Evolutionary conservation across 805 yeast species (phyloP).

Genomic region (Saitoella complicata): DNA sequence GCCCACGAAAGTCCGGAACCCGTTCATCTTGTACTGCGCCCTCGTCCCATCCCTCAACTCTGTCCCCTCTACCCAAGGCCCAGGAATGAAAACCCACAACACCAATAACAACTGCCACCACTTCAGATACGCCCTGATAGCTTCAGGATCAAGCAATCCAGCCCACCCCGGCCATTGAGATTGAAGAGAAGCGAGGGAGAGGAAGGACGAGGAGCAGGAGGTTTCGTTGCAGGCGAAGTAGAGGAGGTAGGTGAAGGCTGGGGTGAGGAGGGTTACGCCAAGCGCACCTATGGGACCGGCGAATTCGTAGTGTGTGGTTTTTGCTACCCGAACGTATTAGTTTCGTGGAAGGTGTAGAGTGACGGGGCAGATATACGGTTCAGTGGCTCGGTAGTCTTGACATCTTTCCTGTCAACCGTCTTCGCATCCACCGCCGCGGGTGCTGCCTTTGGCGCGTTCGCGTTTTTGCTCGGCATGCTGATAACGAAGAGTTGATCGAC

Average conservation of each 20-base stretch:
- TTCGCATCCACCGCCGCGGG: too few relatives aligned
- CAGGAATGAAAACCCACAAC: neutral
- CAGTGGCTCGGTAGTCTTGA: too few relatives aligned
- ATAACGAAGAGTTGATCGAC: too few relatives aligned
- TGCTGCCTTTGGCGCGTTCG: too few relatives aligned
- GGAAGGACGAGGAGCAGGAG: conserved; percentile 19
- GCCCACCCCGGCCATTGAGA: neutral
- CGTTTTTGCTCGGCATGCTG: too few relatives aligned
- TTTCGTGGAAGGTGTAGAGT: too few relatives aligned
- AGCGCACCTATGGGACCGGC: conserved; percentile 61
- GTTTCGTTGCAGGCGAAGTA: conserved; percentile 44
- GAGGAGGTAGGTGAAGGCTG: conserved; percentile 40
- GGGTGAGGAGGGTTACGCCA: conserved; percentile 46
- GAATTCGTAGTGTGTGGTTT: conserved; percentile 55
- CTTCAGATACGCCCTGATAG: neutral
- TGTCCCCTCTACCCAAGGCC: neutral
- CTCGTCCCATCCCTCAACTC: neutral
- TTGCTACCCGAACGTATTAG: too few relatives aligned
- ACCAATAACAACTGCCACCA: neutral
- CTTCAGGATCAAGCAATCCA: neutral
- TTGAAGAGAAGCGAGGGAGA: neutral
- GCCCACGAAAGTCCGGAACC: neutral
- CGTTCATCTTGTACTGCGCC: conserved; percentile 1
- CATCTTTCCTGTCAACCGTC: too few relatives aligned
- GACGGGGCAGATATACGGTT: too few relatives aligned